These are phyloP conservation scores for Tolypocladium inflatum DNA, from an alignment of 2,329 filamentous ascomycete genomes.

Conservation along the genomic window DNA sequence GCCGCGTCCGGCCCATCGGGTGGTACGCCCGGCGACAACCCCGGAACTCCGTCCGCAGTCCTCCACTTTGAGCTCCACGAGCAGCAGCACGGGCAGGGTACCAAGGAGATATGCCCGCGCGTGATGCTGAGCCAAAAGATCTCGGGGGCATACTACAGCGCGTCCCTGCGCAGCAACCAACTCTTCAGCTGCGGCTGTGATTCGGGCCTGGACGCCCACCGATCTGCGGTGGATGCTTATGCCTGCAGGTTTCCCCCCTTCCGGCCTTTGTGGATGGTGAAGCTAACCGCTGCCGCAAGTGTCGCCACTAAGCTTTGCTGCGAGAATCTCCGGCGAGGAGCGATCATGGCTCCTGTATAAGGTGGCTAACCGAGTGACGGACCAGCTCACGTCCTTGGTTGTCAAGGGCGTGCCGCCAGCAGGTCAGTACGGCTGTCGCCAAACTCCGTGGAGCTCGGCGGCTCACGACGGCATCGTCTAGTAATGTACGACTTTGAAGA, in stretches of 20 bases:
- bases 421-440: neutral
- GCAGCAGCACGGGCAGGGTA: neutral
- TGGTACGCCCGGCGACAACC: neutral
- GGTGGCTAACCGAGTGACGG: neutral
- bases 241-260: neutral
- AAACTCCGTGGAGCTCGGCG: neutral
- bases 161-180: neutral
- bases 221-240: neutral
- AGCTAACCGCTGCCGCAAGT: neutral
- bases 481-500: conserved; percentile 2
- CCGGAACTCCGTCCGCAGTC: neutral
- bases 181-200: neutral
- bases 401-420: conserved; percentile 1
- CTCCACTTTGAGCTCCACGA: conserved; percentile 1
- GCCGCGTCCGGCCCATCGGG: neutral
- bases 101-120: neutral
- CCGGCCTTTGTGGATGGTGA: no score
- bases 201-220: neutral
- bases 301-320: neutral
- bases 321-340: neutral
- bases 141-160: conserved; percentile 1
- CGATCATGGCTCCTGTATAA: conserved; percentile 1
- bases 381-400: neutral
- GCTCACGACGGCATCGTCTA: neutral
- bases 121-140: neutral